A percentile compares a stretch with the other conserved stretches of the same genome.
These are phyloP conservation scores for Caloboletus inedulis DNA, from an alignment of 1,284 basidiomycete species.

Conservation along the genomic window DNA sequence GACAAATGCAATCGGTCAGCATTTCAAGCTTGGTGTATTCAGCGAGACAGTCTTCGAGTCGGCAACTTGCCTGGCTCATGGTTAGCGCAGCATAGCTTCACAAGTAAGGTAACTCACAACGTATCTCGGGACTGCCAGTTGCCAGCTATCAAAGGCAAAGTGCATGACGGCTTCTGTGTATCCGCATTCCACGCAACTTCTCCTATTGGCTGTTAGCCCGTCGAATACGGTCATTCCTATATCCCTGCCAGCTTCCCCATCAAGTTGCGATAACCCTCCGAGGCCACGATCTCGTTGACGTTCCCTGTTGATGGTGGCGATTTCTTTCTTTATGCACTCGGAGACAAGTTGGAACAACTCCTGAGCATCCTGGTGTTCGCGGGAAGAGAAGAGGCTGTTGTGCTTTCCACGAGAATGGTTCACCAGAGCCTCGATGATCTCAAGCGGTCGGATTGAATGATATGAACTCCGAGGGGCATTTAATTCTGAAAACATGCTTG, in stretches of 20 bases:
- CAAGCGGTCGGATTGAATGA: slow-evolving; percentile 64
- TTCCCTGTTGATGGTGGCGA: slow-evolving; percentile 61
- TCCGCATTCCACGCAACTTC: slow-evolving; percentile 78
- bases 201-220: slow-evolving; percentile 76
- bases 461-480: slow-evolving; percentile 64
- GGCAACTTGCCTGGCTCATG: slow-evolving; percentile 47
- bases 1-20: slow-evolving; percentile 80
- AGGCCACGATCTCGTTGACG: slow-evolving; percentile 64
- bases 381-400: slow-evolving; percentile 71
- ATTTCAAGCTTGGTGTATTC: slow-evolving; percentile 83
- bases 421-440: slow-evolving; percentile 69
- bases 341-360: slow-evolving; percentile 91
- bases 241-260: slow-evolving; percentile 37
- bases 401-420: slow-evolving; percentile 52
- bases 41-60: slow-evolving; percentile 68
- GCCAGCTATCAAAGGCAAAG: slow-evolving; percentile 80
- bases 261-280: slow-evolving; percentile 43
- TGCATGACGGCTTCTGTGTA: slow-evolving; percentile 90
- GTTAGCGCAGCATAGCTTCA: slow-evolving; percentile 10
- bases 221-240: slow-evolving; percentile 71
- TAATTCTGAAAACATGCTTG: slow-evolving; percentile 46
- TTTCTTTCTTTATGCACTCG: slow-evolving; percentile 82
- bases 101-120: slow-evolving; percentile 37
- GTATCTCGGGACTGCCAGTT: slow-evolving; percentile 68
- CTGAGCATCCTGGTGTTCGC: slow-evolving; percentile 94